phyloP scores from a whole-genome alignment of 2,329 filamentous ascomycete species.

The Pseudogymnoascus sp. region DNA sequence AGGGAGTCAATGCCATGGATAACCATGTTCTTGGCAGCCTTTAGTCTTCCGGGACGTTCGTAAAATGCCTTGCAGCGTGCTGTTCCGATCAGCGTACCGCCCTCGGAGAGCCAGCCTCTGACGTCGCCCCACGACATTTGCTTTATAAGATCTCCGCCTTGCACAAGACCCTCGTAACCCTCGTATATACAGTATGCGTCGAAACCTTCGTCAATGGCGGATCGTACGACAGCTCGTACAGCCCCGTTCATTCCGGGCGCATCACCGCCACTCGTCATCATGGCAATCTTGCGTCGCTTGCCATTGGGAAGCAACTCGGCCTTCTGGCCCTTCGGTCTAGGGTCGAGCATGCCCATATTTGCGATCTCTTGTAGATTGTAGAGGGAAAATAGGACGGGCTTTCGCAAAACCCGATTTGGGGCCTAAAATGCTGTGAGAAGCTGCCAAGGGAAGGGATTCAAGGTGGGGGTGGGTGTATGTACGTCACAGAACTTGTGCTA shows the following conservation, averaged over 20 bases:
- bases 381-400: not conserved
- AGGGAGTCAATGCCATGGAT: constrained; percentile 88
- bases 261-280: constrained; percentile 70
- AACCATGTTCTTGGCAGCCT: constrained; percentile 90
- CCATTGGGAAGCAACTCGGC: constrained; percentile 14
- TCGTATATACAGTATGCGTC: constrained; percentile 80
- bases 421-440: constrained; percentile 1
- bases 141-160: constrained; percentile 80
- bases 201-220: constrained; percentile 77
- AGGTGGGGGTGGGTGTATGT: constrained; percentile 1
- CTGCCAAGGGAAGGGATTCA: not conserved
- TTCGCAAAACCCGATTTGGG: not conserved
- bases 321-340: not conserved
- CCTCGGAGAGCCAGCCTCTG: constrained; percentile 86
- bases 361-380: not conserved
- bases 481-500: not conserved
- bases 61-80: constrained; percentile 90
- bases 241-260: constrained; percentile 70
- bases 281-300: constrained; percentile 44
- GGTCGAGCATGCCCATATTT: constrained; percentile 5
- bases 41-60: constrained; percentile 74
- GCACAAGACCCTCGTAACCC: constrained; percentile 91
- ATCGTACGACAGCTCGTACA: constrained; percentile 74
- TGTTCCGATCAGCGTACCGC: constrained; percentile 92
- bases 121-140: constrained; percentile 91